Percentiles rank a stretch among this genome's conserved stretches.
Conservation (phyloP, 129 eudicot species). For the Helianthus annuus region DNA sequence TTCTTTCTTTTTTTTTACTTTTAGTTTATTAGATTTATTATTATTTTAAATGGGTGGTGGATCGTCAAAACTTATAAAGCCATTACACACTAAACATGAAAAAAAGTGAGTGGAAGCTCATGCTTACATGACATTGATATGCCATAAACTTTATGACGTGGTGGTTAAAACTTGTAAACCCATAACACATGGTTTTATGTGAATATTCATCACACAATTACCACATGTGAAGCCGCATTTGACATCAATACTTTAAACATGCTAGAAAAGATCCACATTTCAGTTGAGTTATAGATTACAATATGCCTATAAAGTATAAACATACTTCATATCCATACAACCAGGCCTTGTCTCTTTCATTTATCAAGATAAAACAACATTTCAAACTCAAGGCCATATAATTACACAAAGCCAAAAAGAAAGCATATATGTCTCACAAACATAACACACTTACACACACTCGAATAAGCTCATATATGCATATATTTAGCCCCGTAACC, state of each 20-base stretch:
- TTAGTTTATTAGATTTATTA: too few relatives aligned
- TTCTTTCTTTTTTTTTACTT: too few relatives aligned
- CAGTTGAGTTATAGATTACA: neutral
- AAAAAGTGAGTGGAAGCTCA: too few relatives aligned
- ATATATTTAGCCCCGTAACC: neutral
- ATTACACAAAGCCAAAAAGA: neutral
- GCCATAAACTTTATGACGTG: too few relatives aligned
- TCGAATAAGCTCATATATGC: neutral
- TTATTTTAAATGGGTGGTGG: too few relatives aligned
- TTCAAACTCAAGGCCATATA: neutral
- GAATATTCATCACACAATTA: slow-evolving; percentile 1
- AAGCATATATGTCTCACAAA: neutral
- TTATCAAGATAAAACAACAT: neutral
- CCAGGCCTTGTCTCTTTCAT: neutral
- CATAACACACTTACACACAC: neutral
- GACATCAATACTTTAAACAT: neutral
- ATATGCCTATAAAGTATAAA: neutral
- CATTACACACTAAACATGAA: too few relatives aligned
- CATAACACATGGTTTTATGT: neutral
- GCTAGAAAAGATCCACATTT: slow-evolving; percentile 8
- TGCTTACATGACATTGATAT: too few relatives aligned
- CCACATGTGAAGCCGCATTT: neutral
- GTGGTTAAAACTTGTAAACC: too few relatives aligned
- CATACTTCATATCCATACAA: neutral
- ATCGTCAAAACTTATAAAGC: too few relatives aligned